These are phyloP conservation scores for Trypanosoma congolense DNA, from an alignment of 208 protist species.

Conservation along the genomic window DNA sequence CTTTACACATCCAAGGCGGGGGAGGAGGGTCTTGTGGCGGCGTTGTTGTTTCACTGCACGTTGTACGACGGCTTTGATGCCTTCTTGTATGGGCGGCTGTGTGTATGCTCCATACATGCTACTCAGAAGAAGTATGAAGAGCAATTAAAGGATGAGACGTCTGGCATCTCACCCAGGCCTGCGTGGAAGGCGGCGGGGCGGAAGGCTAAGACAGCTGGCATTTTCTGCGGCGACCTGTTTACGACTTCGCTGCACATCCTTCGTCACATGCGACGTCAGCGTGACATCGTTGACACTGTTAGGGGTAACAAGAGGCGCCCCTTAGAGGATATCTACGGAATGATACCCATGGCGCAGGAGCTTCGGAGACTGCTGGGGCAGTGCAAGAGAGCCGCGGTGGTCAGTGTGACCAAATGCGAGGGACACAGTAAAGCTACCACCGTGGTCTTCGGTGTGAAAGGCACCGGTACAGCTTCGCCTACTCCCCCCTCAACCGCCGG, in stretches of 20 bases:
- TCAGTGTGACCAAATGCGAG: not conserved
- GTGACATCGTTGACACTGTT: not conserved
- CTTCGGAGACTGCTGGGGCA: slow-evolving; percentile 7
- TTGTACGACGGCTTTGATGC: slow-evolving; percentile 12
- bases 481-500: not conserved
- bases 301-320: not conserved
- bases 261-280: slow-evolving; percentile 14
- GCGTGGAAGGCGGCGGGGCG: too few relatives aligned
- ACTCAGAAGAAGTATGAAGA: slow-evolving; percentile 2
- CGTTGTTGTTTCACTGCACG: slow-evolving; percentile 12
- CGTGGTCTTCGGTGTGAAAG: not conserved
- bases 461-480: not conserved
- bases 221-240: not conserved
- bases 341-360: slow-evolving; percentile 8
- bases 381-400: not conserved
- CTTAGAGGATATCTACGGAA: not conserved
- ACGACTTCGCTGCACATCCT: slow-evolving; percentile 12
- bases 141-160: too few relatives aligned
- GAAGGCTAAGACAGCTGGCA: too few relatives aligned
- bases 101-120: slow-evolving; percentile 8
- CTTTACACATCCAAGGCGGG: not conserved
- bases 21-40: slow-evolving; percentile 11
- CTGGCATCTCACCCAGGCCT: not conserved
- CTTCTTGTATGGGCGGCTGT: slow-evolving; percentile 15
- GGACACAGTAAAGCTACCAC: not conserved